phyloP scores from a whole-genome alignment of 1,284 basidiomycete genomes.

The Cryptococcus sp. region DNA sequence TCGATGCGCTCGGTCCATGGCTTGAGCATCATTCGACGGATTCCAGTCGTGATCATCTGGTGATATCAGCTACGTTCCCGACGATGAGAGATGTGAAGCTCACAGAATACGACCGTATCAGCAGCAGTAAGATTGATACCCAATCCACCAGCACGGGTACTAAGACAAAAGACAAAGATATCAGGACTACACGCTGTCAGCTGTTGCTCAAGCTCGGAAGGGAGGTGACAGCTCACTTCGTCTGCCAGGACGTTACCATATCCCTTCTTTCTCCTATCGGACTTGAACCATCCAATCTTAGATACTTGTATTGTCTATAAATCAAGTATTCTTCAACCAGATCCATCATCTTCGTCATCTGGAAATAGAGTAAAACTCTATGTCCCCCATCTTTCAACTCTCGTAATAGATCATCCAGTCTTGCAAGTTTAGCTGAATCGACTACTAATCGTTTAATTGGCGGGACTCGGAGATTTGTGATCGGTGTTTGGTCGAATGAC shows the following conservation, averaged over 20 bases:
- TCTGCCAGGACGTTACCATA: slow-evolving; percentile 99
- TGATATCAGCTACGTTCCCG: slow-evolving; percentile 4
- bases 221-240: slow-evolving; percentile 58
- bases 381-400: slow-evolving; percentile 92
- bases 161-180: slow-evolving; percentile 92
- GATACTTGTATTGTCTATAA: slow-evolving; percentile 95
- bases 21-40: slow-evolving; percentile 97
- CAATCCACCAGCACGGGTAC: slow-evolving; percentile 92
- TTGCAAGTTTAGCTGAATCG: slow-evolving; percentile 93
- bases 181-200: slow-evolving; percentile 61
- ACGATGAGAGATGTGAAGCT: slow-evolving; percentile 8
- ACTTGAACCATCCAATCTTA: slow-evolving; percentile 90
- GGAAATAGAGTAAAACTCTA: slow-evolving; percentile 95
- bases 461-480: slow-evolving; percentile 84
- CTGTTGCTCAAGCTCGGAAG: neutral
- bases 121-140: slow-evolving; percentile 99
- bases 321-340: slow-evolving; percentile 99
- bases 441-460: slow-evolving; percentile 93
- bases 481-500: slow-evolving; percentile 69
- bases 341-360: slow-evolving; percentile 99
- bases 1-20: slow-evolving; percentile 99
- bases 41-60: slow-evolving; percentile 99
- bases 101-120: slow-evolving; percentile 86
- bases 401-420: slow-evolving; percentile 80
- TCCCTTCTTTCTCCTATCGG: slow-evolving; percentile 94